Percentiles rank a stretch among this genome's conserved stretches.
phyloP scores from a whole-genome alignment of 306 rosid species.

The Rosa chinensis region DNA sequence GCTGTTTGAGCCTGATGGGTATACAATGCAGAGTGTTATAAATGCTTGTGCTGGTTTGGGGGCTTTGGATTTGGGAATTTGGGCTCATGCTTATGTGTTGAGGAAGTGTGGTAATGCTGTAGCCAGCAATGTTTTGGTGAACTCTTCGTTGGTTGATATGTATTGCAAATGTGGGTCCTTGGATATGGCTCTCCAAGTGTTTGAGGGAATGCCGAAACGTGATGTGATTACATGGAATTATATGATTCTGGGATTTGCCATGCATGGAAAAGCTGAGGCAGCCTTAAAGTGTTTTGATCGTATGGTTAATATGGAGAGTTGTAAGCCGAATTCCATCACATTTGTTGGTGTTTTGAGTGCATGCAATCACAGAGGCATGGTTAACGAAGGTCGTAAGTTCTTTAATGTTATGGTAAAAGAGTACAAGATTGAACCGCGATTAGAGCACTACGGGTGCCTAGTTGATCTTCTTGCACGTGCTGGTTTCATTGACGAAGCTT shows the following conservation, averaged over 20 bases:
- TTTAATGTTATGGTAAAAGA: conserved; percentile 57
- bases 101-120: conserved; percentile 35
- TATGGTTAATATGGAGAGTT: conserved; percentile 41
- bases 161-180: conserved; percentile 73
- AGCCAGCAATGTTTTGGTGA: conserved; percentile 45
- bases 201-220: conserved; percentile 53
- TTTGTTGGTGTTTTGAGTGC: conserved; percentile 74
- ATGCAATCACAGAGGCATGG: conserved; percentile 72
- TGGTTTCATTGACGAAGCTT: conserved; percentile 54
- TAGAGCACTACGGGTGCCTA: conserved; percentile 86
- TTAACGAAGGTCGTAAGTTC: conserved; percentile 50
- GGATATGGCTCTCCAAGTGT: conserved; percentile 60
- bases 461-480: conserved; percentile 78
- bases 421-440: conserved; percentile 51
- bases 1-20: conserved; percentile 62
- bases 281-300: conserved; percentile 48
- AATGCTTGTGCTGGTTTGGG: conserved; percentile 75
- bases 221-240: conserved; percentile 71
- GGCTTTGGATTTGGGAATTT: conserved; percentile 68
- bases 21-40: conserved; percentile 74
- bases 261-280: conserved; percentile 64
- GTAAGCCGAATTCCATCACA: conserved; percentile 63
- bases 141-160: conserved; percentile 72
- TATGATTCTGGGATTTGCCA: conserved; percentile 63
- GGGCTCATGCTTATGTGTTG: conserved; percentile 73